Conservation (phyloP, 1,284 basidiomycete genomes). For the Cutaneotrichosporon cavernicola region DNA sequence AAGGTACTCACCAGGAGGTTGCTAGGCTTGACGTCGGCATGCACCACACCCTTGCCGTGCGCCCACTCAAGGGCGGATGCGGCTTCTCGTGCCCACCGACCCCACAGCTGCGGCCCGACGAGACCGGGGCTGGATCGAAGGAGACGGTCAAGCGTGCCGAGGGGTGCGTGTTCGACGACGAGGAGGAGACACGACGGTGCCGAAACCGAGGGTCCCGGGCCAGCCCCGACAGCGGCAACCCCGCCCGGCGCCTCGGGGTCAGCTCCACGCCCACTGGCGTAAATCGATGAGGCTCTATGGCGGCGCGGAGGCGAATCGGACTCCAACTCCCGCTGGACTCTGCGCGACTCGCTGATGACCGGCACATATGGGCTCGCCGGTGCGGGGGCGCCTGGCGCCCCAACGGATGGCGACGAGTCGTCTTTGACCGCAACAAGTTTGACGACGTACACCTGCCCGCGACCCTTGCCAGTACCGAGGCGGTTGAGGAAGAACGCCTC, state of each 20-base stretch:
- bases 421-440: slow-evolving; percentile 49
- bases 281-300: slow-evolving; percentile 18
- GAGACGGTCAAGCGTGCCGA: slow-evolving; percentile 51
- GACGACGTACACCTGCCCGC: slow-evolving; percentile 41
- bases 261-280: slow-evolving; percentile 5
- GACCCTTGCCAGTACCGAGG: slow-evolving; percentile 27
- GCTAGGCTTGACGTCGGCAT: slow-evolving; percentile 56
- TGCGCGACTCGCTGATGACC: not conserved
- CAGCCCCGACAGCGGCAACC: slow-evolving; percentile 2
- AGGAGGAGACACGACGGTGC: slow-evolving; percentile 38
- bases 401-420: slow-evolving; percentile 23
- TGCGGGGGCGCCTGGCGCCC: not conserved
- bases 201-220: not conserved
- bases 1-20: slow-evolving; percentile 42
- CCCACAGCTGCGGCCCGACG: slow-evolving; percentile 46
- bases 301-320: slow-evolving; percentile 7
- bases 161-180: slow-evolving; percentile 52
- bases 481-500: slow-evolving; percentile 56
- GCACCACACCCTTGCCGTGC: slow-evolving; percentile 54
- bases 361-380: not conserved
- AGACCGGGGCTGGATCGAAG: slow-evolving; percentile 48
- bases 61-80: slow-evolving; percentile 53
- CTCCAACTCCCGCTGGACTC: not conserved
- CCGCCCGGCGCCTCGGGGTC: not conserved
- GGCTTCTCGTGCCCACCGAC: slow-evolving; percentile 52